Conservation (phyloP, 768 basidiomycete genomes). For the Gelatoporia subvermispora region DNA sequence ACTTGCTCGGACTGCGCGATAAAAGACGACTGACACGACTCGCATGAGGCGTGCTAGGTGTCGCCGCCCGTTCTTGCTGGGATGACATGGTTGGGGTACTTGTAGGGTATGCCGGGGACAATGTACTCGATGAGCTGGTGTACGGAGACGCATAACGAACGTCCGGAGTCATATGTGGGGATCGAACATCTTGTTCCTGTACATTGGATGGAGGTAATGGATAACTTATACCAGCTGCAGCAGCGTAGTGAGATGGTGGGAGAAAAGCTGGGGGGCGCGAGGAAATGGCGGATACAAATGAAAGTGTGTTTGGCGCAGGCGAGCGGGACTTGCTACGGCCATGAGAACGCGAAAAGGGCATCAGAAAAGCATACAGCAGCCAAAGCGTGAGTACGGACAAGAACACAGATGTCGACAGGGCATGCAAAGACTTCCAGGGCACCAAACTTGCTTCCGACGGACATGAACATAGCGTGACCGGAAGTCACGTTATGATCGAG, state of each 20-base stretch:
- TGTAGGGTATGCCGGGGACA: conserved; percentile 11
- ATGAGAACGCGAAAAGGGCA: conserved; percentile 16
- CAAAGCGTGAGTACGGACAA: neutral
- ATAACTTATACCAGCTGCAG: conserved; percentile 24
- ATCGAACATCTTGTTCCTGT: neutral
- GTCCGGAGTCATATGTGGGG: neutral
- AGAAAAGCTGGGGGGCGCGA: conserved; percentile 24
- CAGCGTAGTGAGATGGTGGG: conserved; percentile 33
- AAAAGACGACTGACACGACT: conserved; percentile 7
- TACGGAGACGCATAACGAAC: neutral
- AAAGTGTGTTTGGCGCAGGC: conserved; percentile 6
- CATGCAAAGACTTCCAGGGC: neutral
- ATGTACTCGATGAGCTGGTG: neutral
- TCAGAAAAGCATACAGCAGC: neutral
- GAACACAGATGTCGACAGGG: neutral
- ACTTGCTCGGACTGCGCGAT: conserved; percentile 5
- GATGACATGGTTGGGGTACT: neutral
- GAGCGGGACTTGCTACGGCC: conserved; percentile 15
- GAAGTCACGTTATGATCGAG: conserved; percentile 2
- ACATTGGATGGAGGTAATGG: neutral
- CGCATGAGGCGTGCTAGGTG: conserved; percentile 5
- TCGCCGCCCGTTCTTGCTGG: neutral
- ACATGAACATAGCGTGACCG: neutral
- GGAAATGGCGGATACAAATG: neutral
- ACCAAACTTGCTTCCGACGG: neutral